These are phyloP conservation scores for Trypanosoma lewisi DNA, from an alignment of 208 protist species.

Conservation along the genomic window DNA sequence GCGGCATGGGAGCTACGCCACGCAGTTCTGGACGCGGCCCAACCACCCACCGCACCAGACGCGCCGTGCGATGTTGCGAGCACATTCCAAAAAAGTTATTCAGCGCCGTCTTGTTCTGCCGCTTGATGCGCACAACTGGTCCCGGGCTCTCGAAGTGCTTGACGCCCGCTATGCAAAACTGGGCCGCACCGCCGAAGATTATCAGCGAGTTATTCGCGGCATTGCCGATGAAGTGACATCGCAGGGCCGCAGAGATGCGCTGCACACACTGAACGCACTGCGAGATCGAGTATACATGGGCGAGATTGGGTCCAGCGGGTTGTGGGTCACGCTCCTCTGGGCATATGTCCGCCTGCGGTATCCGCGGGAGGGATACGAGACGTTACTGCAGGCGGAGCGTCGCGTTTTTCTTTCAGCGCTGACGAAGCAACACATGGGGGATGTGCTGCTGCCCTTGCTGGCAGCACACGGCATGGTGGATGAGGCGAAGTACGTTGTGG, in stretches of 20 bases:
- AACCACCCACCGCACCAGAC: constrained; percentile 27
- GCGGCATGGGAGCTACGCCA: constrained; percentile 74
- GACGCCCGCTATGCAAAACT: constrained; percentile 59
- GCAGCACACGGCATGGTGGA: constrained; percentile 39
- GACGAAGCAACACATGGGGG: constrained; percentile 68
- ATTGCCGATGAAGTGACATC: constrained; percentile 45
- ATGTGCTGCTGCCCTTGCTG: constrained; percentile 59
- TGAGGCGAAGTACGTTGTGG: constrained; percentile 39
- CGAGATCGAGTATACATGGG: constrained; percentile 69
- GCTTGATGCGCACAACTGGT: constrained; percentile 75
- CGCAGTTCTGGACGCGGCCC: constrained; percentile 63
- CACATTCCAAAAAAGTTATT: constrained; percentile 61
- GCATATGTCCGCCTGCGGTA: constrained; percentile 51
- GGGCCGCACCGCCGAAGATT: constrained; percentile 68
- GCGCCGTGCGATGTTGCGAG: constrained; percentile 40
- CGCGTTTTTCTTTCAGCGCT: constrained; percentile 45
- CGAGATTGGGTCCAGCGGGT: constrained; percentile 46
- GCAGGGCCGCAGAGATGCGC: background rate
- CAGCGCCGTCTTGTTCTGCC: constrained; percentile 82
- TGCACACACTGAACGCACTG: constrained; percentile 43
- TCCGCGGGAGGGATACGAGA: constrained; percentile 52
- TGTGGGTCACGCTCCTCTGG: constrained; percentile 82
- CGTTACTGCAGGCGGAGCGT: constrained; percentile 44
- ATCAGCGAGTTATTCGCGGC: constrained; percentile 63
- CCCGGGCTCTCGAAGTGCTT: constrained; percentile 79